Evolutionary conservation across 169 alveolate genomes (phyloP), one percentile per base, ranked within the genome.

Genomic region (Perkinsus chesapeaki): DNA sequence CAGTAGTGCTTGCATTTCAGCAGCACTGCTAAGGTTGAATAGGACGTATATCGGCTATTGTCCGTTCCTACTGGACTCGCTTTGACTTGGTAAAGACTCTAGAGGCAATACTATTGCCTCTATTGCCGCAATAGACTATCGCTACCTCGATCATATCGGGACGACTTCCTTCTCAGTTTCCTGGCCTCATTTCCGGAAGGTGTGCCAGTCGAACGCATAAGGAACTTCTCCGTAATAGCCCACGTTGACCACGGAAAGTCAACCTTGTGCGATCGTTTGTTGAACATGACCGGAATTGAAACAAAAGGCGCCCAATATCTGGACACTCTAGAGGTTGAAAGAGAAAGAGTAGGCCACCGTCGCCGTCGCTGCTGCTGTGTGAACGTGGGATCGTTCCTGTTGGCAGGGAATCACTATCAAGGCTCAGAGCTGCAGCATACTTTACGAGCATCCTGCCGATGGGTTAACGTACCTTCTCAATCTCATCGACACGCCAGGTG

Each of bases 171-270:
- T 16, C 82, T 60, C 82, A 60, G 82, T 23, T 60, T 60, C 82
- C 82, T 60, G 23, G 82, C 82, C 37, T 60, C 82, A 27, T 60
- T 60, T 34, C 82, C 82, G 37, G 82, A 36, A 37, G 48, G 90
- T 48, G 90, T 3, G 12, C 31, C 43, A 16, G 91, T 20, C 93
- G 93, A 92, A 39, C 94, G 38, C 37, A 97, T 97, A 39, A 95
- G 99, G 39, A 98, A 98, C 94, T 98, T 98, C 95, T 97, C 99
- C 95, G 98, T 98, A n/a, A 96, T 98, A 34, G 99, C 99, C 1
- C 99, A 98, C 93, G 98, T 98, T 39, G 99, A 98, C 94, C 99
- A 98, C 95, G 99, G 99, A 0, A 98, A 98, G 94, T 97, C 99
- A 3, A 97, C 99, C 0, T 95, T 98, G 82, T 99, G 99, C n/a